Evolutionary conservation across 129 eudicot genomes (phyloP), one percentile per base, ranked within the genome.

Genomic region (Artemisia argyi): DNA sequence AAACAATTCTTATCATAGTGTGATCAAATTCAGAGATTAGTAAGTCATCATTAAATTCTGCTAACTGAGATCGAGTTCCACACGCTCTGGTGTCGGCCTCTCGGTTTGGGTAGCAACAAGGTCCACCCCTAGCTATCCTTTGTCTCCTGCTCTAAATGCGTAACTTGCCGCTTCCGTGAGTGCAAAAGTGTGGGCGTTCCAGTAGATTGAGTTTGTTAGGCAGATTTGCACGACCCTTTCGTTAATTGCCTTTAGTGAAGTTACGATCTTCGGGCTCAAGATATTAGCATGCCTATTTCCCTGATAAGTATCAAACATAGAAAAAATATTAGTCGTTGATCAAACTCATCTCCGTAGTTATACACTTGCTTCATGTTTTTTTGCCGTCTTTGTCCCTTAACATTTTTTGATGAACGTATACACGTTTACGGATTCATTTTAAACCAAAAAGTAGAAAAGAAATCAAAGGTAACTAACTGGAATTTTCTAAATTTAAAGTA

Each of bases 101-200:
- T 90, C 91, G 8, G 85, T 80, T 72, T 85, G 91, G 78, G 84
- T 84, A 32, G 78, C 90, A 19, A 55, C 70, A 32, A 90, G 96
- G 78, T 87, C 86, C 12, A 87, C 22, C 79, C 17, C 96, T 3
- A 94, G 84, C 82, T 94, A 96, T 5, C 97, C 97, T 68, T 85
- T 85, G 79, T 85, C 99, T 9, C 99, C 97, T 0, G 99, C 92
- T 22, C 99, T 97, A 76, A 90, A 87, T 1, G 98, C 90, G 90
- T 2, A 93, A 78, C 76, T 90, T 90, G 42, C 93, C 0, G 84
- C 82, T 57, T 88, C 97, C 0, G 97, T 87, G 32, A 93, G 89
- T 0, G 97, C 96, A 64, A 93, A 93, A 2, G 98, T 93, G 75
- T 93, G 97, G 1, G 90, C 96, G 17, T 89, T 82, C 93, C 97